Evolutionary conservation across 2,329 filamentous ascomycete species (phyloP).

Genomic region (Phialophora tarda): DNA sequence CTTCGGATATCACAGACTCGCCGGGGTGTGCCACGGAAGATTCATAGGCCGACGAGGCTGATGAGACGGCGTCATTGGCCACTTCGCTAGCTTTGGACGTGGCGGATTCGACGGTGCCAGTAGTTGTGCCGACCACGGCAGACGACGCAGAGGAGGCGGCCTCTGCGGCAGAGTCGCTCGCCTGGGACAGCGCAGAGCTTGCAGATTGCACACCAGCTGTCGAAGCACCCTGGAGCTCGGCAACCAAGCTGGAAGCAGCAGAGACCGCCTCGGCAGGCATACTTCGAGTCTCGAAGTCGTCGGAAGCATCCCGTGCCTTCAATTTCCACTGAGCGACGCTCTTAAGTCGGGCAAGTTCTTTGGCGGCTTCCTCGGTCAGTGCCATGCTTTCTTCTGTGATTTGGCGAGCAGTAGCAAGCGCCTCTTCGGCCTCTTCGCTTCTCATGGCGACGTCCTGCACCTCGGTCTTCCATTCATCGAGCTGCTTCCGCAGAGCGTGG

Average conservation of each 20-base stretch:
- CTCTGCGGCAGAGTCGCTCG: conserved; percentile 42
- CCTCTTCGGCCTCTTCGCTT: conserved; percentile 72
- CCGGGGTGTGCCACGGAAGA: conserved; percentile 19
- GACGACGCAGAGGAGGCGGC: conserved; percentile 34
- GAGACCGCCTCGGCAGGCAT: conserved; percentile 61
- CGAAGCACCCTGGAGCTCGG: conserved; percentile 36
- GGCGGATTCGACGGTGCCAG: conserved; percentile 46
- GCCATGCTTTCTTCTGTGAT: conserved; percentile 81
- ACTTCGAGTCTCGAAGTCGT: conserved; percentile 76
- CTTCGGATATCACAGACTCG: conserved; percentile 42
- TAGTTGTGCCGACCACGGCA: conserved; percentile 41
- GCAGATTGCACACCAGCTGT: conserved; percentile 41
- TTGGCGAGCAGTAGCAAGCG: conserved; percentile 69
- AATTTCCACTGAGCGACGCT: conserved; percentile 86
- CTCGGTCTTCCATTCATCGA: conserved; percentile 83
- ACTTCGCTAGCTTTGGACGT: conserved; percentile 40
- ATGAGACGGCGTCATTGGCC: conserved; percentile 32
- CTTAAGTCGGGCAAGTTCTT: conserved; percentile 79
- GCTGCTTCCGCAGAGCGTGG: conserved; percentile 80
- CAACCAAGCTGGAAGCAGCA: conserved; percentile 42
- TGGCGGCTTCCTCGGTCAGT: conserved; percentile 76
- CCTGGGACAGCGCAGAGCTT: conserved; percentile 35
- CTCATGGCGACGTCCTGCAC: conserved; percentile 76
- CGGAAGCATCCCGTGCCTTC: conserved; percentile 70
- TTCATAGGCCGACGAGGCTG: conserved; percentile 23